Evolutionary conservation across 2,329 filamentous ascomycete species (phyloP).

Genomic region (Colletotrichum sojae): DNA sequence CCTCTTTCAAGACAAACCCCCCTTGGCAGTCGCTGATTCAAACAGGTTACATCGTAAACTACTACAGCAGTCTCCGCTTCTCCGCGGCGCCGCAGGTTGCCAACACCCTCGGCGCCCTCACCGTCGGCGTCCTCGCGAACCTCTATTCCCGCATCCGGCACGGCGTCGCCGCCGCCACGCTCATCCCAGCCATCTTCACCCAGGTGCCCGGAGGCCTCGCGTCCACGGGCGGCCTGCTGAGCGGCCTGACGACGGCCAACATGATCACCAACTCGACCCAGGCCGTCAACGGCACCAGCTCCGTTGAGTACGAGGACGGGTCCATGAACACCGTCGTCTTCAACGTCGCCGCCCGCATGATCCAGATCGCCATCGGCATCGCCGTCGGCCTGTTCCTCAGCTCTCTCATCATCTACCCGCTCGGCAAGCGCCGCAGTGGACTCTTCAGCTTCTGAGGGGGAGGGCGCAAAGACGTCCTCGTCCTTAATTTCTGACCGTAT

Average conservation of each 20-base stretch:
- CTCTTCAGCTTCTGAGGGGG: slow-evolving; percentile 61
- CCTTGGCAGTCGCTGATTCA: too few relatives aligned
- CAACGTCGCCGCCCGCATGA: slow-evolving; percentile 64
- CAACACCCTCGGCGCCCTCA: slow-evolving; percentile 82
- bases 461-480: neutral
- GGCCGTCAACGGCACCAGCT: slow-evolving; percentile 53
- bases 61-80: slow-evolving; percentile 77
- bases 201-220: slow-evolving; percentile 64
- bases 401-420: slow-evolving; percentile 63
- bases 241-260: slow-evolving; percentile 61
- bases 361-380: slow-evolving; percentile 67
- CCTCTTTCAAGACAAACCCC: too few relatives aligned
- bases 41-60: slow-evolving; percentile 81
- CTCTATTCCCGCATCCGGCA: slow-evolving; percentile 75
- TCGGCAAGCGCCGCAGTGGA: slow-evolving; percentile 64
- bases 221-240: slow-evolving; percentile 61
- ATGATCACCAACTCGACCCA: slow-evolving; percentile 56
- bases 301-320: slow-evolving; percentile 44
- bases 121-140: slow-evolving; percentile 83
- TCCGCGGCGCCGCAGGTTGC: slow-evolving; percentile 79
- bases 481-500: neutral
- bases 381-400: slow-evolving; percentile 66
- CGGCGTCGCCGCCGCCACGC: slow-evolving; percentile 63
- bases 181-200: slow-evolving; percentile 64
- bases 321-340: slow-evolving; percentile 56